Percentiles rank a stretch among this genome's conserved stretches.
phyloP scores from a whole-genome alignment of 2,329 filamentous ascomycete species.

The Exserohilum turcica region DNA sequence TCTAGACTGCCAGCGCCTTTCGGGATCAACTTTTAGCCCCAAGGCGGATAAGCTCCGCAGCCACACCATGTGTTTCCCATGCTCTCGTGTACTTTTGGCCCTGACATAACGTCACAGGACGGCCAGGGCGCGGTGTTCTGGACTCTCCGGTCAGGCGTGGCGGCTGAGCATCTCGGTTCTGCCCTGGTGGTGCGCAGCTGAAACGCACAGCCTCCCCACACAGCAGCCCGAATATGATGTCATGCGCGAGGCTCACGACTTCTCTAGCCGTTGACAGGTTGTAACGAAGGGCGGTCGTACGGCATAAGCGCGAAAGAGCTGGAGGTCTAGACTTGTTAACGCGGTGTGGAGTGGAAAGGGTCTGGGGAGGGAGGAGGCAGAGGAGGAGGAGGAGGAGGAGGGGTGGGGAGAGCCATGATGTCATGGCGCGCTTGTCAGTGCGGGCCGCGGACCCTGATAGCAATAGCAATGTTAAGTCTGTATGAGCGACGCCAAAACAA shows the following conservation, averaged over 20 bases:
- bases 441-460: neutral
- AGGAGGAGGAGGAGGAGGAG: neutral
- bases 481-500: no score
- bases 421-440: neutral
- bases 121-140: neutral
- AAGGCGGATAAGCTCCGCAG: neutral
- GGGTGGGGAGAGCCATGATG: neutral
- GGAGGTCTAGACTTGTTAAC: constrained; percentile 10
- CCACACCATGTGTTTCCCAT: neutral
- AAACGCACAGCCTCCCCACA: constrained; percentile 8
- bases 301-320: neutral
- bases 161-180: neutral
- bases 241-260: constrained; percentile 12
- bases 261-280: neutral
- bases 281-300: no score
- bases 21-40: neutral
- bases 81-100: neutral
- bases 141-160: neutral
- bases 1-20: constrained; percentile 11
- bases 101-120: constrained; percentile 2
- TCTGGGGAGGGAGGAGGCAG: neutral
- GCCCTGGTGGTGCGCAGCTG: constrained; percentile 4
- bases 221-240: constrained; percentile 14
- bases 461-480: no score
- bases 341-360: neutral